phyloP scores from a whole-genome alignment of 257 asterid species.

The Solanum virginianum region DNA sequence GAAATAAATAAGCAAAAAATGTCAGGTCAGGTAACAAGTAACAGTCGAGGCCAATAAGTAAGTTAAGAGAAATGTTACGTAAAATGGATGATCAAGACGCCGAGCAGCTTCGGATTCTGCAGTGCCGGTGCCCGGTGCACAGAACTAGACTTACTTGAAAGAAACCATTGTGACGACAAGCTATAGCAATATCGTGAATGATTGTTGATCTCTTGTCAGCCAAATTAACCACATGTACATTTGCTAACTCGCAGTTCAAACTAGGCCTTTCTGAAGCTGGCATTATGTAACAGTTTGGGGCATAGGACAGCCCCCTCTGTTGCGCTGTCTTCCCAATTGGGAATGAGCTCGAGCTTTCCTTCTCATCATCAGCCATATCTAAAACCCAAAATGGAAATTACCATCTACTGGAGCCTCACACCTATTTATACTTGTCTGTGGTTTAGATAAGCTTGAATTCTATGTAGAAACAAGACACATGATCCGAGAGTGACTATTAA shows the following conservation, averaged over 20 bases:
- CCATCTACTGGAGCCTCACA: neutral
- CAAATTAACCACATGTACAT: constrained; percentile 16
- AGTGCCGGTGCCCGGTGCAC: no score
- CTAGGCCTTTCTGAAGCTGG: neutral
- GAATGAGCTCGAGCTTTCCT: constrained; percentile 13
- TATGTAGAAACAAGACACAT: neutral
- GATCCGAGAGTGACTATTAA: neutral
- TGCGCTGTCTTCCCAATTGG: constrained; percentile 25
- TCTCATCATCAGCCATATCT: neutral
- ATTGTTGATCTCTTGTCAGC: constrained; percentile 7
- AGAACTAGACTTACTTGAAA: constrained; percentile 25
- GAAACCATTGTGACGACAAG: constrained; percentile 24
- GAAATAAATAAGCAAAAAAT: no score
- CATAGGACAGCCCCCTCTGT: constrained; percentile 19
- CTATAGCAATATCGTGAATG: constrained; percentile 13
- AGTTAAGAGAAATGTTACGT: no score
- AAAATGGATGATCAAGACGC: no score
- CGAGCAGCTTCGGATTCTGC: no score
- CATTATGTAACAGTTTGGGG: constrained; percentile 22
- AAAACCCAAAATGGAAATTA: neutral
- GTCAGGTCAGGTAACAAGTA: no score
- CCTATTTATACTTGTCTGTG: neutral
- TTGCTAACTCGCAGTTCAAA: neutral
- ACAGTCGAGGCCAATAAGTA: no score
- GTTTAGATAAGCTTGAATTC: neutral